Conservation (phyloP, 108 stramenopile species). For the Nitzschia inconspicua region DNA sequence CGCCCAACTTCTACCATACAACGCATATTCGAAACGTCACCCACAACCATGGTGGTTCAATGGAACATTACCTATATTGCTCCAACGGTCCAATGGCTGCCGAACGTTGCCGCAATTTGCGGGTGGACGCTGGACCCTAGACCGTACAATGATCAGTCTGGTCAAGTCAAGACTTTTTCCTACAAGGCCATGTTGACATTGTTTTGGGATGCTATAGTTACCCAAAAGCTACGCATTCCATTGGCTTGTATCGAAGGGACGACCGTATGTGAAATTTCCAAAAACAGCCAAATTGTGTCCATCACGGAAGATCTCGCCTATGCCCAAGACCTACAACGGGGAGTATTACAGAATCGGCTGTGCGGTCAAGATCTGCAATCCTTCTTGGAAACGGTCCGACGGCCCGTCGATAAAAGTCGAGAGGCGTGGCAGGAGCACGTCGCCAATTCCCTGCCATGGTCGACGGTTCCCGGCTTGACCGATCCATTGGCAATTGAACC, state of each 20-base stretch:
- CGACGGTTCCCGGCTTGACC: slow-evolving; percentile 21
- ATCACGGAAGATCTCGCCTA: slow-evolving; percentile 29
- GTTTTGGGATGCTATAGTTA: slow-evolving; percentile 11
- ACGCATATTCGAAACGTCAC: not conserved
- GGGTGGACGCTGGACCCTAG: not conserved
- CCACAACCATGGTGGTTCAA: slow-evolving; percentile 1
- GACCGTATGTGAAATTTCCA: slow-evolving; percentile 7
- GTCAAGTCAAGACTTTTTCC: slow-evolving; percentile 11
- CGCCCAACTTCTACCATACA: not conserved
- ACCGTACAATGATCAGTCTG: slow-evolving; percentile 13
- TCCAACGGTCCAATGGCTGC: slow-evolving; percentile 18
- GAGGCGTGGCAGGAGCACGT: slow-evolving; percentile 25
- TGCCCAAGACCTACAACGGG: slow-evolving; percentile 21
- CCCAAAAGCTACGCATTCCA: slow-evolving; percentile 18
- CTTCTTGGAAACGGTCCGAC: slow-evolving; percentile 23
- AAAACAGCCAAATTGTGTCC: not conserved
- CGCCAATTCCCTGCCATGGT: slow-evolving; percentile 17
- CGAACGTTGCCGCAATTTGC: not conserved
- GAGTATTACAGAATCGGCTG: slow-evolving; percentile 21
- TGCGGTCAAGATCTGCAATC: slow-evolving; percentile 29
- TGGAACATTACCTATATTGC: slow-evolving; percentile 35
- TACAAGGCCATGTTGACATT: slow-evolving; percentile 13
- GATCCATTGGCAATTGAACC: slow-evolving; percentile 26
- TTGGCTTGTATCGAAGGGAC: slow-evolving; percentile 31
- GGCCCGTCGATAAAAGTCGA: no score